A percentile compares a stretch with the other conserved stretches of the same genome.
phyloP scores from a whole-genome alignment of 1,139 yeast species.

The Petasospora rhodanensis region DNA sequence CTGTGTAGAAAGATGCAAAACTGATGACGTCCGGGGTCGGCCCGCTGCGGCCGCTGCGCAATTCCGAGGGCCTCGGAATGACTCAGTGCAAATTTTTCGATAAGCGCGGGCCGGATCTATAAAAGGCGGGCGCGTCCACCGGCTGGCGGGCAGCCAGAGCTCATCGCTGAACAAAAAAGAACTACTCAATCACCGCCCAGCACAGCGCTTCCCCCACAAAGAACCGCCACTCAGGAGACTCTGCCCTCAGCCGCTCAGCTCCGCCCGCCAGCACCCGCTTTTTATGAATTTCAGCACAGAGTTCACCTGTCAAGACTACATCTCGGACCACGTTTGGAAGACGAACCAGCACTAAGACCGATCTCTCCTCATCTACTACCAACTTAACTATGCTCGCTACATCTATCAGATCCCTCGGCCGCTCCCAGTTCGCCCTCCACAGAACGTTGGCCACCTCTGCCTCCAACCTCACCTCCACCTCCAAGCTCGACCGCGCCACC shows the following conservation, averaged over 20 bases:
- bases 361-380: no score
- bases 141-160: no score
- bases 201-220: background rate
- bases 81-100: conserved; percentile 8
- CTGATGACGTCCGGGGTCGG: conserved; percentile 3
- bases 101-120: conserved; percentile 3
- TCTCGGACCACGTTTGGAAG: conserved; percentile 50
- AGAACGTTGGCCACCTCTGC: conserved; percentile 40
- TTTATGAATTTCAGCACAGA: conserved; percentile 26
- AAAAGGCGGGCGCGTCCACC: no score
- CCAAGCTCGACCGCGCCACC: conserved; percentile 68
- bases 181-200: no score
- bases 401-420: conserved; percentile 17
- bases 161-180: no score
- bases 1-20: background rate
- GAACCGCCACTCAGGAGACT: no score
- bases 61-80: no score
- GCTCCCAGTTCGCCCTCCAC: conserved; percentile 21
- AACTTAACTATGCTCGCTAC: conserved; percentile 12
- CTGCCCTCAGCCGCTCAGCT: no score
- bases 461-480: conserved; percentile 28
- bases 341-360: conserved; percentile 35
- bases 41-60: no score
- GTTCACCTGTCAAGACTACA: conserved; percentile 39
- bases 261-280: no score